Base-by-base conservation (phyloP, 1,139 yeast genomes). In the Debaryomycetaceae sp. region DNA sequence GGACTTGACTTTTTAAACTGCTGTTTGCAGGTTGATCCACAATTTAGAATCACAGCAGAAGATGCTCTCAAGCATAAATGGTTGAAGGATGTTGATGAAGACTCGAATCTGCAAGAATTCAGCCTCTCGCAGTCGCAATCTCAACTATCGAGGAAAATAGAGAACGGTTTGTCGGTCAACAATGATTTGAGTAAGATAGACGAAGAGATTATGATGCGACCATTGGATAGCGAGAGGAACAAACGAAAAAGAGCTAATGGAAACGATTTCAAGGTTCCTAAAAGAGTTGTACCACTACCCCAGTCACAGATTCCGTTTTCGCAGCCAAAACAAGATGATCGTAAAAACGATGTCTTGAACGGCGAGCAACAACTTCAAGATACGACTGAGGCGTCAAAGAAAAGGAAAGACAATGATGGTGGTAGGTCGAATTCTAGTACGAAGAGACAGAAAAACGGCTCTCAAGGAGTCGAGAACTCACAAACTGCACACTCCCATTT, bases 11-110 rank as follows among this genome's bases (percentile, higher is more conserved):
- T 91, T 54, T 70, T 91, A 33, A 78, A 77, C 44, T 65, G 81
- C 24, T 71, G 93, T 47, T 68, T 91, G 23, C 87, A 84, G 55
- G 91, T 86, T 1, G 84, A 88, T 57, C 96, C 96, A 0, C 68
- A 75, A 35, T 64, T 75, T 34, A 74, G 97, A 48, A 75, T 87
- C 34, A 81, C 84, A 13, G 96, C 97, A 0, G 71, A 70, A 6
- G 80, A 79, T 46, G 96, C 96, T 0, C 69, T 90, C 44, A 62
- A 70, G 22, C 95, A 87, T 59, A 82, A 82, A 7, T 90, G 90
- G 90, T 62, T 84, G 5, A 54, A 49, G 34, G 65, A 57, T 20
- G 59, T 60, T 3, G 62, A 58, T 22, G 76, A 68, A 39, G 69
- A 55, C 33, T 54, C 66, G 2, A 64, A 64, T 36, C 60, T 58